These are phyloP conservation scores for Macroventuria anomochaeta DNA, from an alignment of 2,329 filamentous ascomycete species.

Conservation along the genomic window DNA sequence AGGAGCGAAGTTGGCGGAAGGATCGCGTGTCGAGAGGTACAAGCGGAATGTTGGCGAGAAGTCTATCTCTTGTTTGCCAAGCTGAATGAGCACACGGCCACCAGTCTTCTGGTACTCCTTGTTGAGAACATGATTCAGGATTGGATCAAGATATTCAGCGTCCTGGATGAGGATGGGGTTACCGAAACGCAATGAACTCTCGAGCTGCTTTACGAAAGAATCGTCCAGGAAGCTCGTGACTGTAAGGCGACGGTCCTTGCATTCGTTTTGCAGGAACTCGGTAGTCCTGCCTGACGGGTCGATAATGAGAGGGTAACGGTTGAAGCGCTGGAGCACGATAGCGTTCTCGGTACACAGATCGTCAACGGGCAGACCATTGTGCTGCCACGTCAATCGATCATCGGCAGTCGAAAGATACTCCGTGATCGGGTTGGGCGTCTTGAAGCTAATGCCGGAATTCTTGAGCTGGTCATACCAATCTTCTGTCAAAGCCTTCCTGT, in stretches of 20 bases:
- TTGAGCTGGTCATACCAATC: conserved; percentile 95
- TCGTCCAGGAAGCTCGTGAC: conserved; percentile 98
- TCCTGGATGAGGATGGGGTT: conserved; percentile 99
- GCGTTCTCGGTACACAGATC: conserved; percentile 99
- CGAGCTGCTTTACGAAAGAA: conserved; percentile 96
- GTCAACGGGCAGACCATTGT: conserved; percentile 90
- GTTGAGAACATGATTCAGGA: conserved; percentile 97
- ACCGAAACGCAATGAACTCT: conserved; percentile 95
- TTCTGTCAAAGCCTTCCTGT: conserved; percentile 96
- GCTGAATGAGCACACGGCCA: conserved; percentile 95
- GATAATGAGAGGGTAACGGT: conserved; percentile 96
- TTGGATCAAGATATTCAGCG: conserved; percentile 94
- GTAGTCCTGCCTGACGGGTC: conserved; percentile 94
- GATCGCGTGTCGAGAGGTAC: conserved; percentile 93
- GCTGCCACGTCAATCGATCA: conserved; percentile 93
- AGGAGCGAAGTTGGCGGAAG: conserved; percentile 91
- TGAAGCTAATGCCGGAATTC: conserved; percentile 91
- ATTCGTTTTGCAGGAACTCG: conserved; percentile 94
- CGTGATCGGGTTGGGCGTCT: conserved; percentile 90
- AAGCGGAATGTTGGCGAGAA: conserved; percentile 97
- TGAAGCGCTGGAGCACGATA: conserved; percentile 96
- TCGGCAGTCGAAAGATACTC: conserved; percentile 97
- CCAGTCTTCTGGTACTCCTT: conserved; percentile 99
- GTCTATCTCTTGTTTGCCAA: conserved; percentile 98
- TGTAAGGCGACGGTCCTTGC: conserved; percentile 89